phyloP scores from a whole-genome alignment of 2,329 filamentous ascomycete species.

The Aureobasidium vineae region DNA sequence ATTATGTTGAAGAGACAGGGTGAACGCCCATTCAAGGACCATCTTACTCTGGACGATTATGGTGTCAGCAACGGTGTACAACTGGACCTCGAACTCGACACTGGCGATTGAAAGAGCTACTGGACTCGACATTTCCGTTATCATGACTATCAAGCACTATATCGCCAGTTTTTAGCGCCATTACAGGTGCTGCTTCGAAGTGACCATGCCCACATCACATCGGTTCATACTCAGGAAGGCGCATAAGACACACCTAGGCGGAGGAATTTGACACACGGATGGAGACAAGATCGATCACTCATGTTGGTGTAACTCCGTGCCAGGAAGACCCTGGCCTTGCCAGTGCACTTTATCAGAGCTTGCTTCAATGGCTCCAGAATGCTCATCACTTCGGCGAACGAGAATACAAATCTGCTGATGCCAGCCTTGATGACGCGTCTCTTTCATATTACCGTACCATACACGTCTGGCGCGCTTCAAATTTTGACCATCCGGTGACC shows the following conservation, averaged over 20 bases:
- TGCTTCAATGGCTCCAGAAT: neutral
- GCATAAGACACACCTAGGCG: neutral
- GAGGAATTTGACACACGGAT: neutral
- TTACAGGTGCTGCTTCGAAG: too few species aligned
- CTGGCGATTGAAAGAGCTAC: constrained; percentile 39
- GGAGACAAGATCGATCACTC: neutral
- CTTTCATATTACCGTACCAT: neutral
- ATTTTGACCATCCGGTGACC: too few species aligned
- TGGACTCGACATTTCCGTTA: neutral
- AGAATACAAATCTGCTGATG: neutral
- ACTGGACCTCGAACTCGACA: constrained; percentile 49
- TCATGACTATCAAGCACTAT: neutral
- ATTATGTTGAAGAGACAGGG: constrained; percentile 91
- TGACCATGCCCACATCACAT: neutral
- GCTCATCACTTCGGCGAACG: neutral
- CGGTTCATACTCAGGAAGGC: neutral
- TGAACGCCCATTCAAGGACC: constrained; percentile 90
- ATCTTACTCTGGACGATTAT: constrained; percentile 84
- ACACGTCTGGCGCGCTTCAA: too few species aligned
- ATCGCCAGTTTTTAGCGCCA: neutral
- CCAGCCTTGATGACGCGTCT: neutral
- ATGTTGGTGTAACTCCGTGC: neutral
- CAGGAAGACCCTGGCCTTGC: neutral
- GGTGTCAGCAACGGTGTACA: constrained; percentile 87
- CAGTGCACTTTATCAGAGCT: neutral